These are phyloP conservation scores for Heterobasidion irregulare DNA, from an alignment of 1,284 basidiomycete genomes.

Conservation along the genomic window DNA sequence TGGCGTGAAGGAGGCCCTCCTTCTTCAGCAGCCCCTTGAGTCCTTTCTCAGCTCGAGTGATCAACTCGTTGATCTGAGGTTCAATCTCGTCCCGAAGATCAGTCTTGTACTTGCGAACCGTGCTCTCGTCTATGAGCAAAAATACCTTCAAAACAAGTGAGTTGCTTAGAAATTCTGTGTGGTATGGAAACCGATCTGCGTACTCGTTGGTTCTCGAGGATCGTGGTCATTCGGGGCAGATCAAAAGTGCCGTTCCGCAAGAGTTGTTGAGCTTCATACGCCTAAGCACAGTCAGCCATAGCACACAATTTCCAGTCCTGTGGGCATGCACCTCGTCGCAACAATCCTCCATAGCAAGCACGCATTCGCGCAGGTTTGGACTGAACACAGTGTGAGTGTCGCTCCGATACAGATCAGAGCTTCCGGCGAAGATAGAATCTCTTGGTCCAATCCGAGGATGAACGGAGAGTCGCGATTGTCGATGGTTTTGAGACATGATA, in stretches of 20 bases:
- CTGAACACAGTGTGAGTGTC: conserved; percentile 59
- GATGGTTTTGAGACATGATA: conserved; percentile 9
- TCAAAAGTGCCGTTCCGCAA: conserved; percentile 62
- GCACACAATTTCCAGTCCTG: neutral
- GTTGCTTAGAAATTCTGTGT: neutral
- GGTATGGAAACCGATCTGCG: conserved; percentile 6
- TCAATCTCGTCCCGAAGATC: conserved; percentile 71
- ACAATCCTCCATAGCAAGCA: conserved; percentile 65
- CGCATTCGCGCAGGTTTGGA: conserved; percentile 62
- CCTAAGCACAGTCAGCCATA: conserved; percentile 25
- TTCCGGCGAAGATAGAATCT: conserved; percentile 60
- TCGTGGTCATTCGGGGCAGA: conserved; percentile 55
- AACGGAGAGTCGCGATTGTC: conserved; percentile 32
- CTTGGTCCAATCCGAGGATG: conserved; percentile 41
- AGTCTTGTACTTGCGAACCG: conserved; percentile 59
- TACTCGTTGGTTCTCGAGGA: conserved; percentile 59
- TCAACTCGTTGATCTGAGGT: conserved; percentile 66
- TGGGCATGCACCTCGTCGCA: conserved; percentile 47
- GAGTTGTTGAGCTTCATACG: conserved; percentile 58
- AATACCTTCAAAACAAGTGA: conserved; percentile 42
- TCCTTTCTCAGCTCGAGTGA: conserved; percentile 63
- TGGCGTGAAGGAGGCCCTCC: conserved; percentile 47
- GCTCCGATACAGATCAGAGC: conserved; percentile 48
- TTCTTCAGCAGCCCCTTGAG: conserved; percentile 49
- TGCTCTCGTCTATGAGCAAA: conserved; percentile 59